These are phyloP conservation scores for Pyricularia pennisetigena DNA, from an alignment of 2,329 filamentous ascomycete genomes.

Conservation along the genomic window DNA sequence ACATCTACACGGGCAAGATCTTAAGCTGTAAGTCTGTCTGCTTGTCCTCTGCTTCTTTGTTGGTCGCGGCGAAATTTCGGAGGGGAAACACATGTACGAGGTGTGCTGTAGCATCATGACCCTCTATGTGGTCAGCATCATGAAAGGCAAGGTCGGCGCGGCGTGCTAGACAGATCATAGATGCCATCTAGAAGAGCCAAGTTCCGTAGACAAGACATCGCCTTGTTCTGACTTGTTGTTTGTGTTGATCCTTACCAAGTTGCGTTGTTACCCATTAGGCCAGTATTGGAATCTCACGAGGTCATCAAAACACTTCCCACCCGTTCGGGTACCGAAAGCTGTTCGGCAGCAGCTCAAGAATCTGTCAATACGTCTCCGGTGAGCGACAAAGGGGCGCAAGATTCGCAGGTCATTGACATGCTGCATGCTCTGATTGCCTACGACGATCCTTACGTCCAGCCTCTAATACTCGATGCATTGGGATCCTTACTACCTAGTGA, in stretches of 20 bases:
- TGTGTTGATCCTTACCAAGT: background rate
- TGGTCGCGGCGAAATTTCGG: background rate
- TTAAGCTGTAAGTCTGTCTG: constrained; percentile 65
- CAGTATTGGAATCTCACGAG: background rate
- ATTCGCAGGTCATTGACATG: constrained; percentile 14
- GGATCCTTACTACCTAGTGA: constrained; percentile 45
- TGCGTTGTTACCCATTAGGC: background rate
- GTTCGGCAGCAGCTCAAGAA: background rate
- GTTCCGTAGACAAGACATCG: background rate
- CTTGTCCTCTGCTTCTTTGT: background rate
- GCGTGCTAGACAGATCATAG: background rate
- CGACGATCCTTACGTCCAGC: constrained; percentile 82
- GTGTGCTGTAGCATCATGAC: background rate
- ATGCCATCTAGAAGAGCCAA: constrained; percentile 1
- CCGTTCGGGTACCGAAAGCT: background rate
- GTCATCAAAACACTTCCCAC: background rate
- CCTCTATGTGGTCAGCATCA: background rate
- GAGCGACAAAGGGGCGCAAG: background rate
- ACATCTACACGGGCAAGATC: constrained; percentile 56
- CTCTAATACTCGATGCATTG: constrained; percentile 69
- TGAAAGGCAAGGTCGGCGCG: background rate
- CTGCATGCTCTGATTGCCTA: constrained; percentile 73
- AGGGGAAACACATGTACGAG: background rate
- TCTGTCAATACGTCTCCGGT: background rate
- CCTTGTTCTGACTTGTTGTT: background rate